Evolutionary conservation across 495 filamentous ascomycete species (phyloP), one percentile per base, ranked within the genome.

Genomic region (Aspergillus steynii): DNA sequence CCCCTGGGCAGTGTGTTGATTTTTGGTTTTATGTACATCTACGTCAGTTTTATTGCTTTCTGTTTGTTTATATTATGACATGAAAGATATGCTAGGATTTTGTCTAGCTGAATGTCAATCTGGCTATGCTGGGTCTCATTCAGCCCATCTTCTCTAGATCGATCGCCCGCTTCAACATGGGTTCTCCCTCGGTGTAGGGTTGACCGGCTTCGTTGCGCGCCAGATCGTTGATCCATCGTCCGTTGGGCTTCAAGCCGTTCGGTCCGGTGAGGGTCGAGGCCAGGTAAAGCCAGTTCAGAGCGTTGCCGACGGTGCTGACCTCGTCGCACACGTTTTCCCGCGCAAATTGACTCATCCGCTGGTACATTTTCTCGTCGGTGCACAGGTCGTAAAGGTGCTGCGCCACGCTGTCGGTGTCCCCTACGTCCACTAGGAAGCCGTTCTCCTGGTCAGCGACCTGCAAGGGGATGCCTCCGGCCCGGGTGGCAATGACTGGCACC

Each of bases 301-400:
- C 85, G 72, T 92, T 93, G 0, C 92, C 92, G 0, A 92, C 90
- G 0, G 91, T 96, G 53, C 88, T 84, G 10, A 95, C 90, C 68
- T 96, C 91, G 69, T 95, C 91, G 61, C 85, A 90, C 5, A 94
- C 89, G 64, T 88, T 84, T 2, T 64, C 75, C 27, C 74, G 70
- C 7, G 90, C 92, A 61, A 82, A 87, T n/a, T 83, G 54, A 67
- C 83, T 85, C 88, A 95, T 92, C 61, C 78, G 74, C 58, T 82
- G 68, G 68, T 89, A 90, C 29, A 88, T 74, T 29, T 79, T 78
- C 1, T 84, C 65, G 65, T 96, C 81, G 0, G 84, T 89, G 75
- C 87, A 91, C 7, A 96, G 78, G 6, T 90, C 75, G 55, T 87
- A 79, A 28, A 95, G 74, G 66, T 92, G 85, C 46, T 79, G 73